phyloP scores from a whole-genome alignment of 208 protist species.

The Leishmania guyanensis region DNA sequence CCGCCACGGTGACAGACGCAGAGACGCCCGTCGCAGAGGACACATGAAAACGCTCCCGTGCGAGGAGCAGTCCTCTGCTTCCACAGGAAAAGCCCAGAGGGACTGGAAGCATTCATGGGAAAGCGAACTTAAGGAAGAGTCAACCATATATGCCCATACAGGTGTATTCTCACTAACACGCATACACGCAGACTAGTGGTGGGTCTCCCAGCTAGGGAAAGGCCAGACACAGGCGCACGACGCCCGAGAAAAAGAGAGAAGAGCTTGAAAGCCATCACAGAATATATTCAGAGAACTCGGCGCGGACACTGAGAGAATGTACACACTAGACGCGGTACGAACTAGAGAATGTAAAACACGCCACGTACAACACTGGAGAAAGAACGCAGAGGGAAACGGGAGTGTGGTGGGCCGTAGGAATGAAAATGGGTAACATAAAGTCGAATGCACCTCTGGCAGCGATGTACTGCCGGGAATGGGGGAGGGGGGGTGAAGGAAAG shows the following conservation, averaged over 20 bases:
- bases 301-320: background rate
- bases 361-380: background rate
- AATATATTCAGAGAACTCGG: background rate
- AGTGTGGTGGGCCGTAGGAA: too few species aligned
- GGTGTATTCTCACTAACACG: too few species aligned
- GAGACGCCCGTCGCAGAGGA: background rate
- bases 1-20: background rate
- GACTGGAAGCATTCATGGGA: background rate
- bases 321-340: background rate
- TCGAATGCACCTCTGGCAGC: too few species aligned
- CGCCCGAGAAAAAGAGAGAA: background rate
- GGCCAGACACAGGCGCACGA: background rate
- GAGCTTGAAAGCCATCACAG: background rate
- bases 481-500: background rate
- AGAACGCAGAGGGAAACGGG: background rate
- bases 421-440: too few species aligned
- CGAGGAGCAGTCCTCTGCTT: background rate
- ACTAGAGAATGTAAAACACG: background rate
- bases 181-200: background rate
- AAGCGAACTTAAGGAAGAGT: background rate
- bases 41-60: background rate
- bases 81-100: background rate
- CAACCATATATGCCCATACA: background rate
- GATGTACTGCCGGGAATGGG: background rate
- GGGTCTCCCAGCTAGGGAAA: background rate